Percentiles rank a stretch among this genome's conserved stretches.
These are phyloP conservation scores for Amaranthus tricolor DNA, from an alignment of 179 eudicot genomes.

Conservation along the genomic window DNA sequence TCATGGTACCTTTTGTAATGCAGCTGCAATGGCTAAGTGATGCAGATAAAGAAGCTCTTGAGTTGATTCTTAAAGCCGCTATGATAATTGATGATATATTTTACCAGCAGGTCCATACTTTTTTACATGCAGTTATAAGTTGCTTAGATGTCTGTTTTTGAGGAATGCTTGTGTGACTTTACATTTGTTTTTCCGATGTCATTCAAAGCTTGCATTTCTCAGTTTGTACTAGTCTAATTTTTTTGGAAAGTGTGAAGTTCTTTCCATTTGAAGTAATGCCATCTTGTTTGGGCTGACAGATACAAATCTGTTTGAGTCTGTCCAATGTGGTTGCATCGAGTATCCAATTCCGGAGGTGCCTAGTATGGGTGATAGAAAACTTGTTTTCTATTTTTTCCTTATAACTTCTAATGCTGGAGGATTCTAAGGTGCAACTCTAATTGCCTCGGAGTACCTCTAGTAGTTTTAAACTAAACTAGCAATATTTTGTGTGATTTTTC, in stretches of 20 bases:
- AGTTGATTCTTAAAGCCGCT: slow-evolving; percentile 64
- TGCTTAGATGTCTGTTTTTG: background rate
- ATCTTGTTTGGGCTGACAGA: background rate
- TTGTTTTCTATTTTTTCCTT: no score
- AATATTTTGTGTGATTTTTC: no score
- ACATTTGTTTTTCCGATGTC: background rate
- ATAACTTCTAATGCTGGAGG: no score
- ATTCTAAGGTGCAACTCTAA: no score
- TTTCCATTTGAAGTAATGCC: background rate
- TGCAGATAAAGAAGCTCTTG: slow-evolving; percentile 71
- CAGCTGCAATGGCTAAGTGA: slow-evolving; percentile 69
- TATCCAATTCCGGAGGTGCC: no score
- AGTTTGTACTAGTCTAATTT: background rate
- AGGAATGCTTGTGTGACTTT: background rate
- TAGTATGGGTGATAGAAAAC: no score
- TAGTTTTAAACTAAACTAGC: no score
- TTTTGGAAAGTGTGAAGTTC: background rate
- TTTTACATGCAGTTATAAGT: background rate
- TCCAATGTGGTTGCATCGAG: no score
- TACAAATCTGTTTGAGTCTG: no score
- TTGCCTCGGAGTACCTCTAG: no score
- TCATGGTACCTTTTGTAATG: slow-evolving; percentile 19
- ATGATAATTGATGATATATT: slow-evolving; percentile 73
- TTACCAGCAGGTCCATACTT: slow-evolving; percentile 58
- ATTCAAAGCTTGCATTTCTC: background rate